Evolutionary conservation across 441 rosid species (phyloP), one percentile per base, ranked within the genome.

Genomic region (Monsonia emarginata): DNA sequence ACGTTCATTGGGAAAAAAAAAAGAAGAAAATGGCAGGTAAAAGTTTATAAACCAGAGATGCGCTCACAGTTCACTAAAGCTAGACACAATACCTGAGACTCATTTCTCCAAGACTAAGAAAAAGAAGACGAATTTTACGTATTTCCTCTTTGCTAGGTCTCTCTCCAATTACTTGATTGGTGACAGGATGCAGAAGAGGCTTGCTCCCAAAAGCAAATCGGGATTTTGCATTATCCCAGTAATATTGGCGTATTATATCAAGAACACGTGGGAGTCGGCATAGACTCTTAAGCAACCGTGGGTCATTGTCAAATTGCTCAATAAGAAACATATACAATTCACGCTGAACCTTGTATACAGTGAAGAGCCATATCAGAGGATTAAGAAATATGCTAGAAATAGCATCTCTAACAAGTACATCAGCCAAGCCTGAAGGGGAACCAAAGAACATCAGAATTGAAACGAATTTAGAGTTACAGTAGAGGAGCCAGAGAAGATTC

Each of bases 31-130:
- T 27, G 22, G 63, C 36, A 26, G 56, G 66, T 31, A 63, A 34
- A 75, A 22, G 46, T 61, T 61, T n/a, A 63, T 32, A 28, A 62
- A 62, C 9, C 59, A 54, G 67, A 68, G 80, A 58, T 24, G 60
- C 48, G 74, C 67, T 57, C 27, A 60, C 28, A 76, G 66, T 57
- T 32, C 59, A 56, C 22, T 61, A 22, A 9, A 38, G 42, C 38
- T 44, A 32, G 46, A 61, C 30, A 30, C 28, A 16, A 48, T 89
- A 93, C 99, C 95, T 88, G 72, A 95, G 86, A 80, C 97, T 86
- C 99, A 95, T 91, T 84, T 95, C 99, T 68, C 97, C 98, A 72
- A 91, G 96, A 78, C 97, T 88, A 78, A 95, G 79, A 64, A 89
- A 77, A 73, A 95, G 88, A 81, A 95, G 98, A 77, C 97, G 97